Conservation (phyloP, 106 monocot genomes). For the Dendrobium chrysotoxum region DNA sequence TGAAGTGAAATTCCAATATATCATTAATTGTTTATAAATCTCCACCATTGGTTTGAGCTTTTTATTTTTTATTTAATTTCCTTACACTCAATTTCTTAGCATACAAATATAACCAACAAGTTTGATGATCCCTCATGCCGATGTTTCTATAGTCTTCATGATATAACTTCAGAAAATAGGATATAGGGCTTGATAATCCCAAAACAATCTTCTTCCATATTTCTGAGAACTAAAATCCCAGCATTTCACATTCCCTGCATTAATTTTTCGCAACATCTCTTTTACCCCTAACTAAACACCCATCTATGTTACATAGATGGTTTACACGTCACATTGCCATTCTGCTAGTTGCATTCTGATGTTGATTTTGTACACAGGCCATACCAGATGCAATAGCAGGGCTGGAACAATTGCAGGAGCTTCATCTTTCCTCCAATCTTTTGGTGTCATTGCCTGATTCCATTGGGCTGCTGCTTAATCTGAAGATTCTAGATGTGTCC, state of each 20-base stretch:
- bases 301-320: neutral
- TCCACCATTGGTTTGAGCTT: no score
- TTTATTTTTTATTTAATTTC: no score
- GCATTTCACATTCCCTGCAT: neutral
- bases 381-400: conserved; percentile 86
- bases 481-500: conserved; percentile 78
- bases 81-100: no score
- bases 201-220: neutral
- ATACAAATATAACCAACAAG: no score
- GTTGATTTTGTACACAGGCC: conserved; percentile 21
- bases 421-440: conserved; percentile 60
- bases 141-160: neutral
- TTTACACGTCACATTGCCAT: neutral
- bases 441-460: conserved; percentile 75
- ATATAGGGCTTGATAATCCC: neutral
- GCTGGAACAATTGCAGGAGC: conserved; percentile 67
- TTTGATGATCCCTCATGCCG: no score
- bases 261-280: neutral
- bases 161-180: neutral
- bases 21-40: no score
- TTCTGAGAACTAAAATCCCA: neutral
- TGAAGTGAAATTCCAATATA: no score
- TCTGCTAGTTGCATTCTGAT: neutral
- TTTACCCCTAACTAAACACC: neutral
- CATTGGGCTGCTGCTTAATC: conserved; percentile 70